Evolutionary conservation across 1,284 basidiomycete genomes (phyloP).

Genomic region (Xanthoconium separans): DNA sequence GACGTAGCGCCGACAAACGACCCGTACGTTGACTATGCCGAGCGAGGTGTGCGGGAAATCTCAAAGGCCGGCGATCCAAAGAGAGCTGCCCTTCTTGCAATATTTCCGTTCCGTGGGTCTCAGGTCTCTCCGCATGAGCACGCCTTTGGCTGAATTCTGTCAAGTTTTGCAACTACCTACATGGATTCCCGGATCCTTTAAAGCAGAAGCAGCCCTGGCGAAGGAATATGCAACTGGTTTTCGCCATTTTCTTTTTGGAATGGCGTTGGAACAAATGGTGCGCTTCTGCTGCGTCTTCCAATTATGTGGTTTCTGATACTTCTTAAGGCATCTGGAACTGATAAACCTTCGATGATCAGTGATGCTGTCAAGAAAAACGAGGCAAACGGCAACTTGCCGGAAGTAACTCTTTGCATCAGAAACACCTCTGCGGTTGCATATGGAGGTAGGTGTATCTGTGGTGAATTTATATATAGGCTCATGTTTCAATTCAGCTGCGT

Average conservation of each 20-base stretch:
- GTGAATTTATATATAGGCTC: background rate
- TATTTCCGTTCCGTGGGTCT: slow-evolving; percentile 29
- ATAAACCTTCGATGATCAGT: slow-evolving; percentile 22
- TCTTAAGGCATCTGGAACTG: slow-evolving; percentile 17
- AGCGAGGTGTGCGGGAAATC: slow-evolving; percentile 22
- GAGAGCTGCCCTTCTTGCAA: slow-evolving; percentile 22
- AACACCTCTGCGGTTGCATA: slow-evolving; percentile 27
- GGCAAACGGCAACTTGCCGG: slow-evolving; percentile 14
- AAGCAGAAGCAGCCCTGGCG: slow-evolving; percentile 18
- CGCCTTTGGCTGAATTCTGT: slow-evolving; percentile 2
- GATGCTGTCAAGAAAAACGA: slow-evolving; percentile 23
- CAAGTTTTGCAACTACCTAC: slow-evolving; percentile 25
- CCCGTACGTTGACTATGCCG: slow-evolving; percentile 24
- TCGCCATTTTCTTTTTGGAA: slow-evolving; percentile 22
- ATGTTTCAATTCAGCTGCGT: slow-evolving; percentile 17
- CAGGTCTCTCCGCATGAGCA: slow-evolving; percentile 4
- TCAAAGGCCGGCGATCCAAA: slow-evolving; percentile 21
- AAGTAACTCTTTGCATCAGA: slow-evolving; percentile 19
- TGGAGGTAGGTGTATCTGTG: slow-evolving; percentile 18
- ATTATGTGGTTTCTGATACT: background rate
- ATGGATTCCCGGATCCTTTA: slow-evolving; percentile 30
- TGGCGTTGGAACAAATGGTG: slow-evolving; percentile 28
- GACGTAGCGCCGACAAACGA: slow-evolving; percentile 21
- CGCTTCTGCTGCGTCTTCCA: background rate
- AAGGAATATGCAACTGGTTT: slow-evolving; percentile 20